Percentiles rank a stretch among this genome's conserved stretches.
These are phyloP conservation scores for Cnidoscolus chayamansa DNA, from an alignment of 441 rosid genomes.

Conservation along the genomic window DNA sequence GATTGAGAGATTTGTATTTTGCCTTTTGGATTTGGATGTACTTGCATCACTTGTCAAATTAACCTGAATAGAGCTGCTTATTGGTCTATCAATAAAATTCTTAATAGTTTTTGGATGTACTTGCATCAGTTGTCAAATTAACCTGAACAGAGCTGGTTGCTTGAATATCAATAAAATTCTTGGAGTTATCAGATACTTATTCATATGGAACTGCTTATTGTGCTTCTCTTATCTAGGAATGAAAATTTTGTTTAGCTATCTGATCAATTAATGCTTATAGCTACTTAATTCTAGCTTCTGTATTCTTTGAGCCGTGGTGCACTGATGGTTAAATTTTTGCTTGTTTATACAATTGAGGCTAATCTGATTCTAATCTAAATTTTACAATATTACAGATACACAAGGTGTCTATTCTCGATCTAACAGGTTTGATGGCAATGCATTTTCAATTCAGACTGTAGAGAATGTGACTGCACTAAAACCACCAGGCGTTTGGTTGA, in stretches of 20 bases:
- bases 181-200: background rate
- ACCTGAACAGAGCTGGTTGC: background rate
- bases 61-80: background rate
- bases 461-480: constrained; percentile 37
- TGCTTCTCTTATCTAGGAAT: background rate
- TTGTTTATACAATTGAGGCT: too few species aligned
- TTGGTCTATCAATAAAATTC: background rate
- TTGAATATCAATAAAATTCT: background rate
- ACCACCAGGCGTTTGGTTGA: constrained; percentile 65
- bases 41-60: background rate
- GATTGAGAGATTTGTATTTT: background rate
- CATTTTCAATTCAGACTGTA: constrained; percentile 38
- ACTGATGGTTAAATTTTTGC: too few species aligned
- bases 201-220: background rate
- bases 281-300: background rate
- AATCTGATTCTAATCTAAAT: constrained; percentile 11
- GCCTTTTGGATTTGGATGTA: background rate
- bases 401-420: constrained; percentile 60
- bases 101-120: background rate
- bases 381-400: constrained; percentile 41
- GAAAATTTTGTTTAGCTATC: background rate
- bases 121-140: background rate
- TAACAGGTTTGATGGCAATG: constrained; percentile 32
- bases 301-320: background rate
- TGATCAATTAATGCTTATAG: background rate